Base-by-base conservation (phyloP, 257 asterid species). In the Penstemon eatonii region DNA sequence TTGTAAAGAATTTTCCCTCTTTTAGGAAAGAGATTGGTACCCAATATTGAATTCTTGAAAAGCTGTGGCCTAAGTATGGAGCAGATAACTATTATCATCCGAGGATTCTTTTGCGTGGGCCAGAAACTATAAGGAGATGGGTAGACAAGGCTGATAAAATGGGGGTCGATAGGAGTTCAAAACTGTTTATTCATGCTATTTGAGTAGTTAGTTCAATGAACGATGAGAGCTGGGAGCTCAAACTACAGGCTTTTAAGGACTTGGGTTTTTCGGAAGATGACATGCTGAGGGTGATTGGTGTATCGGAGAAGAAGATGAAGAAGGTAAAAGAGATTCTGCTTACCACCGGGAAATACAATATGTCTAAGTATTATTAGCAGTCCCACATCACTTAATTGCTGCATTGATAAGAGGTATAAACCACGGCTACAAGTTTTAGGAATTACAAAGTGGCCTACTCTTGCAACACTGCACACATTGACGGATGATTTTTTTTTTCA, bases 251-350 rank as follows among this genome's bases (percentile, higher is more conserved):
- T 54, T 61, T 85, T 33, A 63, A 46, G 36, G 45, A 65, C 40
- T 11, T 67, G 19, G 91, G 91, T 5, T 78, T 80, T 68, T 71
- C 86, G 3, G 80, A 76, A 5, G 58, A 62, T 54, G 70, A 82
- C 3, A 49, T 68, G 18, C 0, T 15, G 18, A 15, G 18, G 13
- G 68, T 45, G 4, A 67, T 85, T 56, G 4, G 39, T 12, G 56
- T 12, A 4, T 80, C 88, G 0, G 6, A 0, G 12, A 60, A 66
- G 63, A 82, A 79, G 63, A 58, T 79, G 15, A 64, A 65, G 78
- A 67, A 73, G 10, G 58, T 41, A 0, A 73, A 47, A 64, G 64
- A 71, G 45, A 43, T 69, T 65, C 18, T 79, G 10, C 73, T 74
- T 47, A 74, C 62, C 0, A 76, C 80, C 0, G 79, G 82, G 62